Percentiles rank a stretch among this genome's conserved stretches.
Conservation (phyloP, 2,329 filamentous ascomycete genomes). For the Madurella fahalii region DNA sequence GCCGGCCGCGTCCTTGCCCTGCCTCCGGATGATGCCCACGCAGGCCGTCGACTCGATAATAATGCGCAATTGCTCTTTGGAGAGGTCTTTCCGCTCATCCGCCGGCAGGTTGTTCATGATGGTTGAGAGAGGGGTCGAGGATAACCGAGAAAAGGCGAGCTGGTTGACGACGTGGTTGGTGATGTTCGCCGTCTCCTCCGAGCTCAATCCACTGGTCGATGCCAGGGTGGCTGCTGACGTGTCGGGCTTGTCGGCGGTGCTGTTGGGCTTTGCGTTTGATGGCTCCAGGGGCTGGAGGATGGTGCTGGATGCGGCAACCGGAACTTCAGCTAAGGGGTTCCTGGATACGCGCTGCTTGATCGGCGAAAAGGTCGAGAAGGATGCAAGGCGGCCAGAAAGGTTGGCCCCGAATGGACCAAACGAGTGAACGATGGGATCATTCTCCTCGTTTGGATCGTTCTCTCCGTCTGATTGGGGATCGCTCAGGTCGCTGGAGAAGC, state of each 20-base stretch:
- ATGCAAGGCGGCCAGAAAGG: slow-evolving; percentile 75
- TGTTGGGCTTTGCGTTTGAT: slow-evolving; percentile 7
- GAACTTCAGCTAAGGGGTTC: slow-evolving; percentile 7
- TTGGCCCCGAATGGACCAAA: slow-evolving; percentile 89
- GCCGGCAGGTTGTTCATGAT: slow-evolving; percentile 82
- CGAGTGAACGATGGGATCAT: slow-evolving; percentile 87
- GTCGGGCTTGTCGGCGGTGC: slow-evolving; percentile 5
- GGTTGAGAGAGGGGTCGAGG: slow-evolving; percentile 83
- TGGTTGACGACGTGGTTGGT: slow-evolving; percentile 92
- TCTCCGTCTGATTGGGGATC: slow-evolving; percentile 46
- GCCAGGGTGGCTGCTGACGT: slow-evolving; percentile 13
- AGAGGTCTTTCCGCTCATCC: slow-evolving; percentile 56
- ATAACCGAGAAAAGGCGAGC: slow-evolving; percentile 87
- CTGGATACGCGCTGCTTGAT: slow-evolving; percentile 14
- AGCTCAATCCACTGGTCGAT: slow-evolving; percentile 27
- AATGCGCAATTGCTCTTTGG: slow-evolving; percentile 60
- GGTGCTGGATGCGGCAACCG: neutral
- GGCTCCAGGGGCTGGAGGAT: slow-evolving; percentile 5
- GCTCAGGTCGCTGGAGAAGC: slow-evolving; percentile 56
- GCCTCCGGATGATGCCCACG: slow-evolving; percentile 81
- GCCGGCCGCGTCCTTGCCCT: slow-evolving; percentile 94
- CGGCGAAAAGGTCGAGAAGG: slow-evolving; percentile 56
- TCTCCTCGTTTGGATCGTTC: slow-evolving; percentile 84
- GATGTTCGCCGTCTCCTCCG: slow-evolving; percentile 45
- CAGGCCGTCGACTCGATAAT: slow-evolving; percentile 72